Evolutionary conservation across 2,329 filamentous ascomycete genomes (phyloP).

Genomic region (Arthrobotrys megalospora): DNA sequence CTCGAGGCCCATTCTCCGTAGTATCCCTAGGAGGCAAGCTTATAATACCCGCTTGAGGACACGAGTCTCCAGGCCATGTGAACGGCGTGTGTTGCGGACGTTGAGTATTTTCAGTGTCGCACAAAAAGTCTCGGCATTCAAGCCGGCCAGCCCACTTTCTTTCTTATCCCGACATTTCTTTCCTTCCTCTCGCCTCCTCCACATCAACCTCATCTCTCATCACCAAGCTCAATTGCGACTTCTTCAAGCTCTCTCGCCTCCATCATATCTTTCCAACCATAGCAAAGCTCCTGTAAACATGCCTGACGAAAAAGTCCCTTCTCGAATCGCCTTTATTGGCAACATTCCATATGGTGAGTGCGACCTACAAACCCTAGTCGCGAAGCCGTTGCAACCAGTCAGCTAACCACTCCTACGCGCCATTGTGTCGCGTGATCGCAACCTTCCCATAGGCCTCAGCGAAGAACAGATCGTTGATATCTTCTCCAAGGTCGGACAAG

Average conservation of each 20-base stretch:
- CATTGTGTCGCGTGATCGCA: slow-evolving; percentile 54
- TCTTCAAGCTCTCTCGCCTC: background rate
- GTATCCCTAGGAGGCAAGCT: no score
- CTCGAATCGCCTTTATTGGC: slow-evolving; percentile 64
- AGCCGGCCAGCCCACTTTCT: slow-evolving; percentile 3
- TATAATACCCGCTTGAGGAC: no score
- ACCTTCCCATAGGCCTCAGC: slow-evolving; percentile 71
- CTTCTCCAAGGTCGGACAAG: slow-evolving; percentile 76
- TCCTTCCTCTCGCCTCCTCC: slow-evolving; percentile 30
- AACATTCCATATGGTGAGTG: slow-evolving; percentile 65
- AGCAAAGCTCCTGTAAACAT: slow-evolving; percentile 14
- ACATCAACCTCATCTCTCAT: slow-evolving; percentile 25
- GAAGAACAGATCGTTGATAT: slow-evolving; percentile 80
- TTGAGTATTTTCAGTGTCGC: slow-evolving; percentile 30
- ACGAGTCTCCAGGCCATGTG: no score
- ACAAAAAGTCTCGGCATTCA: slow-evolving; percentile 35
- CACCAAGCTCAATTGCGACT: slow-evolving; percentile 17
- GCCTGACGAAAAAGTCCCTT: slow-evolving; percentile 60
- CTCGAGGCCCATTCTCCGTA: no score
- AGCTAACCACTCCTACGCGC: slow-evolving; percentile 53
- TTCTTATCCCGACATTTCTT: slow-evolving; percentile 13
- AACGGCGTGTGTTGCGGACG: slow-evolving; percentile 18
- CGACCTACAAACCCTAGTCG: slow-evolving; percentile 7
- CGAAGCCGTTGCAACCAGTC: slow-evolving; percentile 3
- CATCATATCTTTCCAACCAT: background rate